Conservation (phyloP, 2,329 filamentous ascomycete species). For the Pseudogymnoascus sp. region DNA sequence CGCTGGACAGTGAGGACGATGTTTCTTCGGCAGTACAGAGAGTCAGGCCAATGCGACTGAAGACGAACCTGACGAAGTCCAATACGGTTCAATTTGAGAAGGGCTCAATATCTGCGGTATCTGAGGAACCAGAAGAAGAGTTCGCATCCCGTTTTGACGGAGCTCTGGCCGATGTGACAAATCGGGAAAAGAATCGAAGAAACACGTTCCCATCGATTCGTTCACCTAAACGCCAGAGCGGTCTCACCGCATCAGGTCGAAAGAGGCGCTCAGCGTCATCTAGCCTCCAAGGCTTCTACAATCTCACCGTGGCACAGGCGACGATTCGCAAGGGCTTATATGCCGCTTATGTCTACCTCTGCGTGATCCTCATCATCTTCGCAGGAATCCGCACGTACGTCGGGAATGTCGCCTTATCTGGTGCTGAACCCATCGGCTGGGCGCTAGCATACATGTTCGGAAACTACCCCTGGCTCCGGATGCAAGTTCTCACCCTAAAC, state of each 20-base stretch:
- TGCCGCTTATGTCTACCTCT: slow-evolving; percentile 65
- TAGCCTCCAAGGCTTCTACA: slow-evolving; percentile 64
- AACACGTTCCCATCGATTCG: background rate
- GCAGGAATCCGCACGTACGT: slow-evolving; percentile 65
- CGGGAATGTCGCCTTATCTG: slow-evolving; percentile 53
- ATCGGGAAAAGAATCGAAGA: background rate
- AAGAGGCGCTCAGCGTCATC: slow-evolving; percentile 56
- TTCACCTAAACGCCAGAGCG: background rate
- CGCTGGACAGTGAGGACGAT: slow-evolving; percentile 1
- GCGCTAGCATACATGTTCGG: slow-evolving; percentile 83
- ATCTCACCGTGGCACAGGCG: slow-evolving; percentile 72
- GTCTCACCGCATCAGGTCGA: slow-evolving; percentile 50
- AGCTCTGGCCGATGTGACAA: background rate
- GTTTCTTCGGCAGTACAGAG: background rate
- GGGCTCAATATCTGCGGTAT: slow-evolving; percentile 15
- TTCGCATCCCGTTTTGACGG: background rate
- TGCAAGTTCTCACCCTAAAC: slow-evolving; percentile 58
- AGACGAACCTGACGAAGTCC: background rate
- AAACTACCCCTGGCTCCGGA: slow-evolving; percentile 62
- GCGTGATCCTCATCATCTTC: slow-evolving; percentile 58
- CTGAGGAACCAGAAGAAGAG: slow-evolving; percentile 23
- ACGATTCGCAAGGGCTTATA: slow-evolving; percentile 73
- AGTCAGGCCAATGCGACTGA: slow-evolving; percentile 1
- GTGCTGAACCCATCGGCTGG: slow-evolving; percentile 83
- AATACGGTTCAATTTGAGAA: background rate